Evolutionary conservation across 805 yeast genomes (phyloP).

Genomic region (Kockiozyma suomiensis): DNA sequence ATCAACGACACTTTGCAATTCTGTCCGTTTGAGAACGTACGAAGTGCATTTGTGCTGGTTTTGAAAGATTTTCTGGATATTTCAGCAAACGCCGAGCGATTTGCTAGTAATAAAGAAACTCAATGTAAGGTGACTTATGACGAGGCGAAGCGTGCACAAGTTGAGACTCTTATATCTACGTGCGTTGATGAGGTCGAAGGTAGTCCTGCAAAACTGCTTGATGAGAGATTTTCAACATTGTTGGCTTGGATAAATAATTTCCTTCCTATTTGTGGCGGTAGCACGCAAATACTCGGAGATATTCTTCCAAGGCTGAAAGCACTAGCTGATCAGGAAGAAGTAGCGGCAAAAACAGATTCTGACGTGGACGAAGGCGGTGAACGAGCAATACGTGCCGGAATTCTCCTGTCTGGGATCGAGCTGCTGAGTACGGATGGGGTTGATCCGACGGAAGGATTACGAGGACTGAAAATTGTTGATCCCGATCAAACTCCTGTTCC

Average conservation of each 20-base stretch:
- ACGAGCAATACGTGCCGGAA: conserved; percentile 24
- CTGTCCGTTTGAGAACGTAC: conserved; percentile 66
- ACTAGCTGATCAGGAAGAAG: conserved; percentile 12
- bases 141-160: conserved; percentile 11
- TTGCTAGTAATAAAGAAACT: neutral
- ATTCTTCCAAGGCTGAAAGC: conserved; percentile 7
- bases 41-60: conserved; percentile 63
- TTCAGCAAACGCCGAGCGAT: neutral
- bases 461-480: neutral
- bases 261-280: conserved; percentile 21
- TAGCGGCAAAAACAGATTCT: neutral
- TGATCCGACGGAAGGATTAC: neutral
- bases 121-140: conserved; percentile 13
- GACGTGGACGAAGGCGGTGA: conserved; percentile 27
- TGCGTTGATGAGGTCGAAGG: conserved; percentile 19
- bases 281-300: conserved; percentile 6
- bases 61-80: conserved; percentile 58
- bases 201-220: conserved; percentile 12
- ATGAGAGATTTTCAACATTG: conserved; percentile 22
- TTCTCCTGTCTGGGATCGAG: conserved; percentile 14
- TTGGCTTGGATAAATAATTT: conserved; percentile 32
- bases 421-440: neutral
- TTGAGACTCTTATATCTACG: conserved; percentile 19
- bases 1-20: conserved; percentile 62
- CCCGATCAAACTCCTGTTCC: conserved; percentile 3